Base-by-base conservation (phyloP, 2,329 filamentous ascomycete species). In the Paraphoma sp. region DNA sequence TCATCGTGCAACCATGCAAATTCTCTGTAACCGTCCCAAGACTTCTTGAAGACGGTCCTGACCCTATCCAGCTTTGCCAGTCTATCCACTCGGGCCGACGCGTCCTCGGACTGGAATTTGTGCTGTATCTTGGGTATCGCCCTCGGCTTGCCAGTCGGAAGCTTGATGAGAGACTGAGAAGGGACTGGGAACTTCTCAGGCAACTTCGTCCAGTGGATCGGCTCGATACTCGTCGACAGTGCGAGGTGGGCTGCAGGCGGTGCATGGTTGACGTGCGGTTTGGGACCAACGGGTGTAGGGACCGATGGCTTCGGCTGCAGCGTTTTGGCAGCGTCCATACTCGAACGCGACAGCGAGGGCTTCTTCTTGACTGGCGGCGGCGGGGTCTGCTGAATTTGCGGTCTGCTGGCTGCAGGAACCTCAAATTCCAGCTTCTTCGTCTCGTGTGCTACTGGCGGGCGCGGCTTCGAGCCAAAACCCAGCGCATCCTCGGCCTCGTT, bases 1-100 rank as follows among this genome's bases (percentile, higher is more conserved):
- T 98, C 95, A 71, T 98, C 95, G 65, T 96, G 91, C 59, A 88
- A 86, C 87, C 91, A 95, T 10, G 93, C 94, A 67, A 88, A 83
- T 58, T 87, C 82, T 70, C 85, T 90, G 78, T 98, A 98, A 36
- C 91, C 92, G 4, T 81, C 78, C 94, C 95, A 98, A 0, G 92
- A 88, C 66, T 89, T 89, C 67, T 85, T 80, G 75, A 96, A 91
- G 55, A 93, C 89, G 6, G 84, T 82, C 73, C 88, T 92, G 73
- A 98, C 88, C 38, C 83, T 80, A 8, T 82, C 80, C 55, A 90
- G 83, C 54, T 91, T 88, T 49, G 84, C 77, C 57, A 88, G 76
- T 33, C 93, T 87, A 64, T 86, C 86, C 10, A 80, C 77, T 51
- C 71, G 75, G 7, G 83, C 78, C 8, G 64, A 54, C 1, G 56